Conservation (phyloP, 805 yeast genomes). For the Ogataea salicorniae region DNA sequence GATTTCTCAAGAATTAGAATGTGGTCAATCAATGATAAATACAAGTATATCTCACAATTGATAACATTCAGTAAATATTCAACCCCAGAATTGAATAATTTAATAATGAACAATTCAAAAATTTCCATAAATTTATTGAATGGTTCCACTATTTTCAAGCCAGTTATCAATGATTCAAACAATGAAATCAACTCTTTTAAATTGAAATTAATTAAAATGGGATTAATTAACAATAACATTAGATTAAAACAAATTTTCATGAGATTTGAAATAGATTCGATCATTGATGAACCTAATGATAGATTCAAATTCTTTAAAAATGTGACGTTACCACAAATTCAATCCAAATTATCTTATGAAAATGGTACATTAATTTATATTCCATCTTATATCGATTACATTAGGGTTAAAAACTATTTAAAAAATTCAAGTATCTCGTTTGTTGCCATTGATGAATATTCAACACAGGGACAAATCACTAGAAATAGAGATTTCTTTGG, state of each 20-base stretch:
- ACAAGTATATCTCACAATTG: conserved; percentile 68
- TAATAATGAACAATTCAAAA: conserved; percentile 40
- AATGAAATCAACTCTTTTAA: conserved; percentile 65
- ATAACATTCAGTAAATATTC: conserved; percentile 67
- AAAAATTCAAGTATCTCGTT: conserved; percentile 59
- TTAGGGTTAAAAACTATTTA: conserved; percentile 70
- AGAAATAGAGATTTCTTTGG: conserved; percentile 67
- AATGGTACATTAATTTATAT: conserved; percentile 76
- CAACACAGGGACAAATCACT: conserved; percentile 64
- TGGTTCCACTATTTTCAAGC: conserved; percentile 57
- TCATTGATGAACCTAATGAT: conserved; percentile 70
- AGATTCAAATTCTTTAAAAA: conserved; percentile 78
- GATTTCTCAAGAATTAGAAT: conserved; percentile 89
- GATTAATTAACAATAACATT: conserved; percentile 32
- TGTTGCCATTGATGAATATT: conserved; percentile 78
- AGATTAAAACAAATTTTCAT: conserved; percentile 65
- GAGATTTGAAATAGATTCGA: conserved; percentile 55
- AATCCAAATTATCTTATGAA: conserved; percentile 54
- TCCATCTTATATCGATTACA: conserved; percentile 82
- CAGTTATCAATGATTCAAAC: conserved; percentile 36
- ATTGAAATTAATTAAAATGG: conserved; percentile 22
- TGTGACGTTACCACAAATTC: conserved; percentile 66
- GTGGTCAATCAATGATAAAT: conserved; percentile 88
- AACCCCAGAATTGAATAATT: conserved; percentile 76
- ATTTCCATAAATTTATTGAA: conserved; percentile 42